Base-by-base conservation (phyloP, 2,329 filamentous ascomycete genomes). In the Reticulascus tulasneorum region DNA sequence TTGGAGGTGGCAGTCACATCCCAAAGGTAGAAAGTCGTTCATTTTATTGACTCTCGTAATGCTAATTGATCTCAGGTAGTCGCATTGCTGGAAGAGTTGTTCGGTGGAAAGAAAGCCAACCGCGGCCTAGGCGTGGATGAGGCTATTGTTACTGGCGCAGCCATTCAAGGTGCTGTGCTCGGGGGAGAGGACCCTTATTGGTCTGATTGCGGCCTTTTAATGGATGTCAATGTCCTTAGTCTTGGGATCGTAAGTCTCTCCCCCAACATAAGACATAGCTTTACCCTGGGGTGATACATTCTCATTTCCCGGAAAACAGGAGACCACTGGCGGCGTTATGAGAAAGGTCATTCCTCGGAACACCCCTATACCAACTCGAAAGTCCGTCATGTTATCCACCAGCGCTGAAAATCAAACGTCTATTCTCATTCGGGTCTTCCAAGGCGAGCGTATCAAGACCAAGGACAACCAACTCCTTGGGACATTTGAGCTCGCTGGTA, bases 81-180 rank as follows among this genome's bases (percentile, higher is more conserved):
- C 72, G 64, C 79, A 53, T 82, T 97, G 61, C 86, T 97, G 50
- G 89, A 97, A 76, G 90, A 97, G 69, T 97, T 79, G 79, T 97
- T 97, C 64, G 73, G 62, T 54, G 84, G 90, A 66, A 97, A 97
- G 86, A 90, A 93, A 77, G 89, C 90, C 54, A 90, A 85, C 79
- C 97, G 97, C 87, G 88, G 89, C 70, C 95, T 98, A 65, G 97
- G 97, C 81, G 93, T 93, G 53, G 93, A 98, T 60, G 93, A 97
- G 77, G 93, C 93, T 71, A 91, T 97, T 52, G 93, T 93, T 60
- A 97, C 90, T 64, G 93, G 93, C 71, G 93, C 93, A 47, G 91
- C 93, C 52, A 89, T 97, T 53, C 93, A 98, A 73, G 93, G 85
- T 71, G 91, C 90, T 84, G 82, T 97, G 59, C 77, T 98, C 46